Conservation (phyloP, 441 rosid species). For the Metrosideros polymorpha region DNA sequence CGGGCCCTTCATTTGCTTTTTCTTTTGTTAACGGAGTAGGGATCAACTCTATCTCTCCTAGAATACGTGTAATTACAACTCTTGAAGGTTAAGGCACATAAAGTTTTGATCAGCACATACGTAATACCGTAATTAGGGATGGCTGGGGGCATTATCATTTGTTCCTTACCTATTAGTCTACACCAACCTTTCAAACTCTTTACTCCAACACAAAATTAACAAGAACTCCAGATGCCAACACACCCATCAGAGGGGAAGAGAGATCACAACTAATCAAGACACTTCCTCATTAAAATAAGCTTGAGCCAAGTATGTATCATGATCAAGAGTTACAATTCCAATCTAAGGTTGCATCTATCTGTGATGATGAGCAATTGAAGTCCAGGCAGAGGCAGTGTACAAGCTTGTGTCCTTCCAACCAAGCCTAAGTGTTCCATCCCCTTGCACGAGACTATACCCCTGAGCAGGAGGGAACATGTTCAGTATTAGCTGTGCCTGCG, state of each 20-base stretch:
- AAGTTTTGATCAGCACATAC: neutral
- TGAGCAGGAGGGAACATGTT: conserved; percentile 57
- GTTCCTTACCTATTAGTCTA: neutral
- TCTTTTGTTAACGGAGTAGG: fast-evolving
- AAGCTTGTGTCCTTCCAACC: conserved; percentile 64
- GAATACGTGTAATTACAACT: neutral
- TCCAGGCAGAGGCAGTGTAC: conserved; percentile 67
- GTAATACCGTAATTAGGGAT: neutral
- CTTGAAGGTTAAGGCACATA: neutral
- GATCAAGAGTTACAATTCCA: neutral
- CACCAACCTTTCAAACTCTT: neutral
- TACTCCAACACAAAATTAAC: neutral
- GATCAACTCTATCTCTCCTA: neutral
- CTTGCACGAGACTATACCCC: conserved; percentile 51
- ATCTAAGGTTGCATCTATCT: neutral
- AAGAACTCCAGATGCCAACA: neutral
- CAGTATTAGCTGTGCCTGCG: conserved; percentile 58
- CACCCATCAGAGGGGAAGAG: neutral
- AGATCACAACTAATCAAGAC: neutral
- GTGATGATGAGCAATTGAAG: conserved; percentile 5
- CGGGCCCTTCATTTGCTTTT: fast-evolving
- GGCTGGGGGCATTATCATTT: neutral
- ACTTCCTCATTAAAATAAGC: neutral
- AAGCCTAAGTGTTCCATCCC: conserved; percentile 50
- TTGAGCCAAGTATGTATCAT: neutral